Evolutionary conservation across 257 asterid genomes (phyloP), one percentile per base, ranked within the genome.

Genomic region (Euphrasia confusa): DNA sequence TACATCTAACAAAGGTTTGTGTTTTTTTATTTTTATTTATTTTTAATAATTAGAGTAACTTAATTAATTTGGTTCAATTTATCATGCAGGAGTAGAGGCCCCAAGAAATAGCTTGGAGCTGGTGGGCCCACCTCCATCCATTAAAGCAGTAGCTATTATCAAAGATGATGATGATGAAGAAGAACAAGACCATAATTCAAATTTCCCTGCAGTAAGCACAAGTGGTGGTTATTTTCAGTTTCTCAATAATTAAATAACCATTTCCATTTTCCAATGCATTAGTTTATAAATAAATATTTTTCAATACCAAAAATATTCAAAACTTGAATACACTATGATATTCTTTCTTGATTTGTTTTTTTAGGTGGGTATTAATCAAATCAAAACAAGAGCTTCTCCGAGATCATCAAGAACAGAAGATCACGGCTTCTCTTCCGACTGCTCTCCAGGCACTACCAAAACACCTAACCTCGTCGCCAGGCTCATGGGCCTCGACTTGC

Each of bases 381-480:
- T 91, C 66, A 88, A 72, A 75, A 86, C 94, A 24, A 81, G 79
- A 74, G 54, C 61, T 26, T 39, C 24, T 4, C 65, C 79, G 24
- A 74, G 58, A 59, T 37, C 76, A 59, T 37, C 76, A 70, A 75
- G 58, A 77, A 54, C 70, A 65, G 83, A 79, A 62, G 90, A 81
- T 44, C 14, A n/a, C 5, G 7, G 17, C 2, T 45, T 40, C 0
- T 45, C 69, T 5, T 77, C 87, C 9, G 84, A 87, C 39, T 69
- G 71, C 60, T 77, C 95, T 1, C 77, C 95, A 1, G 85, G 83
- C 53, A 62, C 83, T 37, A 80, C 83, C 44, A 85, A 79, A 73
- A 84, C 98, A 0, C 98, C 98, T 12, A 86, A 71, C 39, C 80
- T 91, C 0, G 96, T 91, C 21, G 98, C 98, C n/a, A 84, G 96